Conservation (phyloP, 176 grass and related monocot species). For the Areca catechu region DNA sequence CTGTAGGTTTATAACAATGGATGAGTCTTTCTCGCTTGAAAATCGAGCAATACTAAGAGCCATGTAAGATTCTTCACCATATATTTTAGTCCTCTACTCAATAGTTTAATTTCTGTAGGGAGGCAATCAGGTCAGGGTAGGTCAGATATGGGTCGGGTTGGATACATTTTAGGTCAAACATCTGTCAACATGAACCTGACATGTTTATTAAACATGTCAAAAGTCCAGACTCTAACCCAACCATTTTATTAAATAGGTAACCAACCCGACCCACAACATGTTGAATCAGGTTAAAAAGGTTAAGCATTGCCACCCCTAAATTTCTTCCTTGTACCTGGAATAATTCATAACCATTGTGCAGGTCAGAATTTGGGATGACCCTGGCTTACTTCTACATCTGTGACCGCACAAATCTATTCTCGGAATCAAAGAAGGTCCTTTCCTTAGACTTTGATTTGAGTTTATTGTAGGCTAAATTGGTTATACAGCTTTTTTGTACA, state of each 20-base stretch:
- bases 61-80: constrained; percentile 38
- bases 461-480: background rate
- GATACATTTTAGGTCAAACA: too few species aligned
- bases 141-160: too few species aligned
- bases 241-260: too few species aligned
- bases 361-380: constrained; percentile 56
- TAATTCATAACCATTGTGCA: constrained; percentile 18
- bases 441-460: background rate
- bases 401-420: constrained; percentile 68
- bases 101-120: too few species aligned
- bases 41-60: constrained; percentile 53
- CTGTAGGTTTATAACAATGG: constrained; percentile 66
- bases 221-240: background rate
- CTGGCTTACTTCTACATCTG: constrained; percentile 74
- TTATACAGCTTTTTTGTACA: background rate
- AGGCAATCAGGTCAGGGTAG: too few species aligned
- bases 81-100: background rate
- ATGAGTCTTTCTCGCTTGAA: constrained; percentile 68
- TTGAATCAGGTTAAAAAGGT: too few species aligned
- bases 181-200: too few species aligned
- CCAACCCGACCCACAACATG: too few species aligned
- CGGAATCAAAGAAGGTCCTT: constrained; percentile 60
- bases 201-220: background rate
- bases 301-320: too few species aligned
- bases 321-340: background rate